These are phyloP conservation scores for Neodidymelliopsis sp. DNA, from an alignment of 2,329 filamentous ascomycete species.

Conservation along the genomic window DNA sequence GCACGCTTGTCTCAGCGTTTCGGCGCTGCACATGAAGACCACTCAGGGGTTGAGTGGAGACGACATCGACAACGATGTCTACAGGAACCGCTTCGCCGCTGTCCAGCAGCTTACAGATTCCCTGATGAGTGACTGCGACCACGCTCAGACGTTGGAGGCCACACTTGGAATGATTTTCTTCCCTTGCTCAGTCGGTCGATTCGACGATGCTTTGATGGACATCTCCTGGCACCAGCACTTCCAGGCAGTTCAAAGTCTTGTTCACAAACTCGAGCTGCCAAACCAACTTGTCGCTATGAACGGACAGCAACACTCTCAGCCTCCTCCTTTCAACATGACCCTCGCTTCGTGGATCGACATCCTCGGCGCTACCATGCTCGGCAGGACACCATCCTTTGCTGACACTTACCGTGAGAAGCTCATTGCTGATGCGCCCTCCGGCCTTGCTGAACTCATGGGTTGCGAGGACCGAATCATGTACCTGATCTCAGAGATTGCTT, in stretches of 20 bases:
- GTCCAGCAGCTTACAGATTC: constrained; percentile 86
- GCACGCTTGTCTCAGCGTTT: constrained; percentile 93
- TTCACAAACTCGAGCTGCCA: constrained; percentile 83
- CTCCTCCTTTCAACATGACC: constrained; percentile 93
- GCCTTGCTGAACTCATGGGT: constrained; percentile 92
- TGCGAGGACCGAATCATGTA: constrained; percentile 98
- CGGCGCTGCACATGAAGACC: constrained; percentile 90
- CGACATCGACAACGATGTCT: constrained; percentile 87
- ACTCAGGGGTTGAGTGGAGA: constrained; percentile 71
- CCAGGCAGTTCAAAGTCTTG: constrained; percentile 84
- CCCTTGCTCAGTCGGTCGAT: constrained; percentile 87
- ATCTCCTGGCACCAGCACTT: constrained; percentile 98
- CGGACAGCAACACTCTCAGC: constrained; percentile 66
- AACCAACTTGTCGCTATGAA: constrained; percentile 67
- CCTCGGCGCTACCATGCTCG: constrained; percentile 89
- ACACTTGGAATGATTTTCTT: constrained; percentile 96
- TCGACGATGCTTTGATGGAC: constrained; percentile 84
- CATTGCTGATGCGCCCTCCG: constrained; percentile 69
- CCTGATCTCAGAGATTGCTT: constrained; percentile 95
- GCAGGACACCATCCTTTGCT: constrained; percentile 84
- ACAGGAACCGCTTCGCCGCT: constrained; percentile 88
- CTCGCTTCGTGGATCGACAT: constrained; percentile 97
- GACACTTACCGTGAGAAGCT: constrained; percentile 97
- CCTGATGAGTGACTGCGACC: constrained; percentile 79
- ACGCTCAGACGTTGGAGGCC: constrained; percentile 88